Conservation (phyloP, 2,329 filamentous ascomycete genomes). For the Trichoderma simmonsii region DNA sequence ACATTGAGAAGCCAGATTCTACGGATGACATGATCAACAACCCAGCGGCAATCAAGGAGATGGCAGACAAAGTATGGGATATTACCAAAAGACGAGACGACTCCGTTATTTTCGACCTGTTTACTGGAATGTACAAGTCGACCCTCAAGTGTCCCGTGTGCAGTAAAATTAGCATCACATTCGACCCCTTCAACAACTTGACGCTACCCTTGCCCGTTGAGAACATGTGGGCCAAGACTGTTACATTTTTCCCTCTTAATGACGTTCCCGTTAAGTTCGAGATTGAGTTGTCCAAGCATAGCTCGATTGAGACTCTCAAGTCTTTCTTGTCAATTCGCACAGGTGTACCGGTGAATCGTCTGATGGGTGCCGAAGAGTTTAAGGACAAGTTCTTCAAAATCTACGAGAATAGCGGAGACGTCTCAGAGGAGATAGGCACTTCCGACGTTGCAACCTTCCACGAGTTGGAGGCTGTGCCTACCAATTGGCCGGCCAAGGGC, state of each 20-base stretch:
- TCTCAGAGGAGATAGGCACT: conserved; percentile 67
- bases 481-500: conserved; percentile 65
- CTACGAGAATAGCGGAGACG: conserved; percentile 65
- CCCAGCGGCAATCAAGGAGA: conserved; percentile 71
- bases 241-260: conserved; percentile 76
- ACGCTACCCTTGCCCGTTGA: conserved; percentile 88
- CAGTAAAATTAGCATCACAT: conserved; percentile 95
- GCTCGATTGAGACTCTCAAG: conserved; percentile 66
- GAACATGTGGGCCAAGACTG: conserved; percentile 70
- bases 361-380: conserved; percentile 84
- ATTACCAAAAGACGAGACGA: conserved; percentile 92
- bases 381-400: conserved; percentile 82
- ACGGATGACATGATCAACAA: conserved; percentile 93
- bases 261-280: conserved; percentile 67
- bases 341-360: conserved; percentile 58
- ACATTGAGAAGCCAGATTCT: conserved; percentile 95
- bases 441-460: conserved; percentile 68
- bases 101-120: conserved; percentile 91
- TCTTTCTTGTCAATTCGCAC: conserved; percentile 65
- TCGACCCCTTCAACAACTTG: conserved; percentile 94
- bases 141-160: conserved; percentile 90
- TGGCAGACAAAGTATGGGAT: conserved; percentile 85
- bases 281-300: conserved; percentile 77
- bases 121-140: conserved; percentile 98
- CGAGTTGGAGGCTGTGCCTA: conserved; percentile 75